These are phyloP conservation scores for Volvox africanus DNA, from an alignment of 139 green algal genomes.

Conservation along the genomic window DNA sequence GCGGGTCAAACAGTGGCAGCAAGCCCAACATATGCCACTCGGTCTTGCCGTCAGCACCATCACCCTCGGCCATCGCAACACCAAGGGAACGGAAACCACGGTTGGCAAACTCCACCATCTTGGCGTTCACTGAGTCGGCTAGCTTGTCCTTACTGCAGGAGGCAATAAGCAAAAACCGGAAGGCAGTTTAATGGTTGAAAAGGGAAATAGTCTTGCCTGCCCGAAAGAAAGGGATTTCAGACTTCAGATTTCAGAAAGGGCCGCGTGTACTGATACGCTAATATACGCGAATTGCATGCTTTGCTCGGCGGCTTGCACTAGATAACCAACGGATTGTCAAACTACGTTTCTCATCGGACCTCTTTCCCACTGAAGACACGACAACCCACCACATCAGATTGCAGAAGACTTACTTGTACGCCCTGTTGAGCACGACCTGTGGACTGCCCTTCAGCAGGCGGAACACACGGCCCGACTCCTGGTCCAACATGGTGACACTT, in stretches of 20 bases:
- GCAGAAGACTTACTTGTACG: constrained; percentile 58
- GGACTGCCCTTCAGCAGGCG: constrained; percentile 88
- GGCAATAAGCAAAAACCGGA: neutral
- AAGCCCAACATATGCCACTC: constrained; percentile 80
- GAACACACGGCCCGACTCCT: constrained; percentile 62
- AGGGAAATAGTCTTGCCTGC: no score
- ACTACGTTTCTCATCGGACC: no score
- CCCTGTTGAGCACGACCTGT: constrained; percentile 80
- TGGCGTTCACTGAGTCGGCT: constrained; percentile 66
- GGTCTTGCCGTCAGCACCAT: constrained; percentile 55
- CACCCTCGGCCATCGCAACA: constrained; percentile 72
- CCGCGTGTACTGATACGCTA: no score
- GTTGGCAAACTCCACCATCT: constrained; percentile 85
- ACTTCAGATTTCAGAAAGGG: no score
- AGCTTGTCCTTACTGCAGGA: constrained; percentile 60
- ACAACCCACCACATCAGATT: no score
- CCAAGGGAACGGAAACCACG: constrained; percentile 85
- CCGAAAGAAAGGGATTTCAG: no score
- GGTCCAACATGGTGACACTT: constrained; percentile 67
- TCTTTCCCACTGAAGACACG: no score
- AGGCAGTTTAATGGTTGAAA: no score
- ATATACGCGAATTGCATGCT: no score
- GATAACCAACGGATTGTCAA: no score
- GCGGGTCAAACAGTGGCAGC: constrained; percentile 88
- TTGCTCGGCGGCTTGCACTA: no score